Conservation (phyloP, 2,329 filamentous ascomycete genomes). For the Lasiodiplodia citricola region DNA sequence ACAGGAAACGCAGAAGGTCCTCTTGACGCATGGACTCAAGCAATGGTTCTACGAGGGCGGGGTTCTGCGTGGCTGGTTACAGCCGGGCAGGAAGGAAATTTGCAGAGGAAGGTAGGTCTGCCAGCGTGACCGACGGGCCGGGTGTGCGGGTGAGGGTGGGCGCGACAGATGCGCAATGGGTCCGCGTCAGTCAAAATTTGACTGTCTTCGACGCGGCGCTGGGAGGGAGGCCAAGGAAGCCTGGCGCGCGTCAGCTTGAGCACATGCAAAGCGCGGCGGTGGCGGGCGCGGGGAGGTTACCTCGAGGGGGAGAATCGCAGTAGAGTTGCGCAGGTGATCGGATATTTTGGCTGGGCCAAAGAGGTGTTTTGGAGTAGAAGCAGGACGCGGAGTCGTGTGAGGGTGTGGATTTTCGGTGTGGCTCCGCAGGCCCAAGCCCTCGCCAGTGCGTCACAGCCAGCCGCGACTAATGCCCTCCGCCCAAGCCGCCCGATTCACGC, state of each 20-base stretch:
- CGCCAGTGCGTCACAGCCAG: conserved; percentile 14
- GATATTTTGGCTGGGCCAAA: not conserved
- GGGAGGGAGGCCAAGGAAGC: conserved; percentile 9
- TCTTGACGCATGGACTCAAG: conserved; percentile 82
- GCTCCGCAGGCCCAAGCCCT: not conserved
- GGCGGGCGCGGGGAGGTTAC: conserved; percentile 3
- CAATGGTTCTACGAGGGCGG: conserved; percentile 26
- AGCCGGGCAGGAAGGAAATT: conserved; percentile 42
- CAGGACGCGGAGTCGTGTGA: conserved; percentile 18
- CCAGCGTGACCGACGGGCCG: conserved; percentile 39
- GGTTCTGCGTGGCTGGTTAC: conserved; percentile 42
- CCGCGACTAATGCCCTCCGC: not conserved
- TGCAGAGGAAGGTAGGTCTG: conserved; percentile 32
- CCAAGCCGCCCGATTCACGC: conserved; percentile 6
- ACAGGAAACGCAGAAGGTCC: conserved; percentile 90
- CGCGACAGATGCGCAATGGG: conserved; percentile 15
- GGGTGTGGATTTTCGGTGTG: conserved; percentile 24
- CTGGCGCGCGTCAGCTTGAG: conserved; percentile 20
- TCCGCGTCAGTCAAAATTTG: conserved; percentile 26
- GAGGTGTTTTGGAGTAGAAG: not conserved
- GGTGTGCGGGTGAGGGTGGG: not conserved
- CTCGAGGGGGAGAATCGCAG: not conserved
- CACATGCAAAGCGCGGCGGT: not conserved
- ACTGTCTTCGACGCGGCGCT: conserved; percentile 20
- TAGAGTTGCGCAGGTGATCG: not conserved